phyloP scores from a whole-genome alignment of 169 alveolate species.

The Eimeria acervulina region DNA sequence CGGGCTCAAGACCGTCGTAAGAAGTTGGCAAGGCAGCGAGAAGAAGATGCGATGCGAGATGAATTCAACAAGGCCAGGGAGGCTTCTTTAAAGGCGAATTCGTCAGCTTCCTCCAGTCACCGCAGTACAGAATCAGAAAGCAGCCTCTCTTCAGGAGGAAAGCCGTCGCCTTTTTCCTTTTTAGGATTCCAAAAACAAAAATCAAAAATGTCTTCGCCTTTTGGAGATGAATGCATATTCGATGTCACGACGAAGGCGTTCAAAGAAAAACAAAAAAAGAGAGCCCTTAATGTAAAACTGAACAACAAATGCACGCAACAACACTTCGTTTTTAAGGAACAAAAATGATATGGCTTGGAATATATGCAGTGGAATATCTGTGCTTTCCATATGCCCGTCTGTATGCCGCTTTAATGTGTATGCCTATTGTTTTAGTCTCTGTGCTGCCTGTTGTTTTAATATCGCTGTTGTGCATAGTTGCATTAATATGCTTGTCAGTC shows the following conservation, averaged over 20 bases:
- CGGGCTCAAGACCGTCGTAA: slow-evolving; percentile 78
- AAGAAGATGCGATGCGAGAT: slow-evolving; percentile 78
- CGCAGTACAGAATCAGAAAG: slow-evolving; percentile 42
- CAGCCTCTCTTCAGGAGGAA: slow-evolving; percentile 25
- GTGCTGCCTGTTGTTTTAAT: too few relatives aligned
- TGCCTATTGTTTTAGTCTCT: too few relatives aligned
- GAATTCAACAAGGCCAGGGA: slow-evolving; percentile 80
- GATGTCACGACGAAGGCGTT: slow-evolving; percentile 25
- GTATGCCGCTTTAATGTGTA: background rate
- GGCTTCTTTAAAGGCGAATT: slow-evolving; percentile 7
- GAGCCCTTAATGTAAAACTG: slow-evolving; percentile 1
- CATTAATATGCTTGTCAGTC: too few relatives aligned
- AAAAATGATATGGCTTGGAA: background rate
- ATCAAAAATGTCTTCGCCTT: background rate
- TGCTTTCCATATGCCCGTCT: background rate
- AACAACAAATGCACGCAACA: too few relatives aligned
- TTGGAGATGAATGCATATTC: slow-evolving; percentile 25
- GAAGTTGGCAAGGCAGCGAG: slow-evolving; percentile 77
- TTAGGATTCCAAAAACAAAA: background rate
- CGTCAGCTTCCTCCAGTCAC: background rate
- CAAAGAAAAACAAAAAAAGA: slow-evolving; percentile 28
- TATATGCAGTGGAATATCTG: background rate
- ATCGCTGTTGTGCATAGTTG: too few relatives aligned
- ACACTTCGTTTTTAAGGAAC: background rate
- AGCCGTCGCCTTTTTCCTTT: slow-evolving; percentile 19